Conservation (phyloP, 176 grass and related monocot species). For the Canna indica region DNA sequence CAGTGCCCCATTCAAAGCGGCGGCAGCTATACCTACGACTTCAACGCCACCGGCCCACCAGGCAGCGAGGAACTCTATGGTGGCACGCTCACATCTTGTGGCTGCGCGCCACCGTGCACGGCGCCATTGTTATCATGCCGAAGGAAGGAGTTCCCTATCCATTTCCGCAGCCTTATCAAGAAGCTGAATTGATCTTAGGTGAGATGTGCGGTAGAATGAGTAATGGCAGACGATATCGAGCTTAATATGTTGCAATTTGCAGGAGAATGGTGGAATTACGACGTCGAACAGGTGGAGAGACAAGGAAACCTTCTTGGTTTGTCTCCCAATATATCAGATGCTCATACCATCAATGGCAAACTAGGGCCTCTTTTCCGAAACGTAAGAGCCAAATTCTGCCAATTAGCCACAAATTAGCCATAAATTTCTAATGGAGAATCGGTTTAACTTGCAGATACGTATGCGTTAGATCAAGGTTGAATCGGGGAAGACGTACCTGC, state of each 20-base stretch:
- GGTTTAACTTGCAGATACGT: slow-evolving; percentile 33
- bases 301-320: slow-evolving; percentile 37
- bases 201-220: not conserved
- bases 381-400: slow-evolving; percentile 8
- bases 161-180: slow-evolving; percentile 38
- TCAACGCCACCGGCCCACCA: slow-evolving; percentile 40
- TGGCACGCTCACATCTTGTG: slow-evolving; percentile 59
- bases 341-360: slow-evolving; percentile 61
- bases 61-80: slow-evolving; percentile 40
- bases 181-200: slow-evolving; percentile 51
- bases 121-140: slow-evolving; percentile 46
- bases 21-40: slow-evolving; percentile 43
- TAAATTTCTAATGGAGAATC: not conserved
- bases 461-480: slow-evolving; percentile 40
- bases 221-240: not conserved
- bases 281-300: slow-evolving; percentile 37
- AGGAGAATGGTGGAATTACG: slow-evolving; percentile 65
- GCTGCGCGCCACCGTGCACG: slow-evolving; percentile 55
- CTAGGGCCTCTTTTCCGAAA: slow-evolving; percentile 45
- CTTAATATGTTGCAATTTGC: not conserved
- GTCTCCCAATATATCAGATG: slow-evolving; percentile 49
- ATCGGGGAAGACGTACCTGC: slow-evolving; percentile 41
- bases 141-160: slow-evolving; percentile 46
- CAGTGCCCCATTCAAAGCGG: slow-evolving; percentile 53
- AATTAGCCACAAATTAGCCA: not conserved